These are phyloP conservation scores for Pseudocercospora musae DNA, from an alignment of 2,329 filamentous ascomycete species.

Conservation along the genomic window DNA sequence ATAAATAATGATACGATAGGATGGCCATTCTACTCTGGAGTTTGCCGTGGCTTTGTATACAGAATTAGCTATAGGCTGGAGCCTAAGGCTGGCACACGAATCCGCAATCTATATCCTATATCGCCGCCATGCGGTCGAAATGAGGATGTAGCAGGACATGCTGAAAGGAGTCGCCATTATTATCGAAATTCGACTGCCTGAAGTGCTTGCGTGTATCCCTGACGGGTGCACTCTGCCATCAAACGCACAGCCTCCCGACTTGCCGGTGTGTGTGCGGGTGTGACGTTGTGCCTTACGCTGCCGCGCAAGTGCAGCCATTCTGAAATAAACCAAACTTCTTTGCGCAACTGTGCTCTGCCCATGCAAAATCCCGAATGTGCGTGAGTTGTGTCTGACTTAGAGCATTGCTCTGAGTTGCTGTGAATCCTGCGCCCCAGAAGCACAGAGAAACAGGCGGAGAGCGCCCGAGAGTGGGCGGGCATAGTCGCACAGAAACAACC, in stretches of 20 bases:
- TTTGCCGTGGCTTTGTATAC: no score
- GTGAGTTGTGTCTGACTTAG: not conserved
- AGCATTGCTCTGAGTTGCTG: not conserved
- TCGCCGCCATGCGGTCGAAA: not conserved
- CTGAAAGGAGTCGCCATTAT: no score
- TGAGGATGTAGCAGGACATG: not conserved
- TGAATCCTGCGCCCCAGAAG: not conserved
- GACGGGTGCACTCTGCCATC: no score
- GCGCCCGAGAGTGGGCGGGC: not conserved
- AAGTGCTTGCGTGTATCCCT: not conserved
- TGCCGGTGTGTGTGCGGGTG: not conserved
- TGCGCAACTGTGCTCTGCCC: not conserved
- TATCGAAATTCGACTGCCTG: not conserved
- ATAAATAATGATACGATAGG: no score
- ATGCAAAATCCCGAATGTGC: not conserved
- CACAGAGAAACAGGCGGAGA: not conserved
- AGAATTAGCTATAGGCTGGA: no score
- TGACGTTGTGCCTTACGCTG: not conserved
- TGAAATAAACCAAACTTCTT: not conserved
- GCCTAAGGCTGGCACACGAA: no score
- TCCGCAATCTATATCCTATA: not conserved
- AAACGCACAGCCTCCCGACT: not conserved
- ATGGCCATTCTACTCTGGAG: no score
- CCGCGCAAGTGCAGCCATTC: not conserved
- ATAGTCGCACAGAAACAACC: not conserved